A percentile compares a stretch with the other conserved stretches of the same genome.
Conservation (phyloP, 2,329 filamentous ascomycete genomes). For the Thyridium curvatum region DNA sequence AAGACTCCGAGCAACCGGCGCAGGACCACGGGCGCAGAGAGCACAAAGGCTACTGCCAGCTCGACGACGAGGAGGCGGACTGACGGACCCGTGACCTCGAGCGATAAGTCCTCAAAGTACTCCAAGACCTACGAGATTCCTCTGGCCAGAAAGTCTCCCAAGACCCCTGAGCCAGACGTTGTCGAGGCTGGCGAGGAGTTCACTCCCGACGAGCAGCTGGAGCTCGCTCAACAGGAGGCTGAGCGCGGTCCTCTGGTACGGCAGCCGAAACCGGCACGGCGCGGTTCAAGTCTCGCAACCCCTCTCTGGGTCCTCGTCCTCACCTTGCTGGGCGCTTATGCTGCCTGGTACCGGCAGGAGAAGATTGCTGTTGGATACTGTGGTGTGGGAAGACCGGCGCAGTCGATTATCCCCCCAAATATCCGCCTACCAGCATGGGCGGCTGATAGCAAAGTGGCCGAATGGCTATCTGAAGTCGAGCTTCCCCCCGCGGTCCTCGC, state of each 20-base stretch:
- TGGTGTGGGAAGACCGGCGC: constrained; percentile 65
- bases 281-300: constrained; percentile 47
- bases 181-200: constrained; percentile 84
- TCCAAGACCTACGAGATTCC: constrained; percentile 55
- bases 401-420: constrained; percentile 39
- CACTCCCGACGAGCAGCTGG: constrained; percentile 82
- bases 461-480: constrained; percentile 40
- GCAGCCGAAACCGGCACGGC: constrained; percentile 28
- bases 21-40: constrained; percentile 37
- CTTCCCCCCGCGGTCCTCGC: constrained; percentile 69
- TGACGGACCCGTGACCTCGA: constrained; percentile 38
- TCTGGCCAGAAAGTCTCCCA: constrained; percentile 27
- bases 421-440: constrained; percentile 36
- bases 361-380: constrained; percentile 97
- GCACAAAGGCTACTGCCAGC: constrained; percentile 17
- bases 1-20: constrained; percentile 43
- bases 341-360: constrained; percentile 83
- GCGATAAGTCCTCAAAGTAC: constrained; percentile 44
- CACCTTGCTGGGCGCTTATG: constrained; percentile 66
- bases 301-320: constrained; percentile 67
- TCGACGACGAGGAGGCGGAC: constrained; percentile 17
- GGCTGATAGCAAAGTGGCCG: constrained; percentile 50
- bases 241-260: constrained; percentile 34
- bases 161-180: constrained; percentile 17
- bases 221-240: constrained; percentile 65